Percentiles rank a stretch among this genome's conserved stretches.
These are phyloP conservation scores for Phytopythium cucurbitacearum DNA, from an alignment of 352 stramenopile species.

Conservation along the genomic window DNA sequence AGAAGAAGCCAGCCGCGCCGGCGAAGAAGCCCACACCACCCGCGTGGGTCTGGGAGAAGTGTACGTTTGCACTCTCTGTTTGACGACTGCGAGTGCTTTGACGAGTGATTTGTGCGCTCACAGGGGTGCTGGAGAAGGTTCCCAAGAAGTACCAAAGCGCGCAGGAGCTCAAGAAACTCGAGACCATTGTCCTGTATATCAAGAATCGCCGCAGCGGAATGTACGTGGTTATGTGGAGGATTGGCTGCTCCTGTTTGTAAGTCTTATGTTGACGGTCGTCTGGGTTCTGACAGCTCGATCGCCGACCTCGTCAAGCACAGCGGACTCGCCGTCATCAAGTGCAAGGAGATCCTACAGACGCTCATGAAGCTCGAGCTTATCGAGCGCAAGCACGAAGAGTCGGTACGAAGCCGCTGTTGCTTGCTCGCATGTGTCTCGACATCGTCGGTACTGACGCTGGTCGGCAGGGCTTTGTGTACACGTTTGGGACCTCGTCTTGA, in stretches of 20 bases:
- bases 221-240: slow-evolving; percentile 29
- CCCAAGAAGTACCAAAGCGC: slow-evolving; percentile 81
- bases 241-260: neutral
- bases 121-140: slow-evolving; percentile 74
- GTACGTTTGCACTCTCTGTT: slow-evolving; percentile 20
- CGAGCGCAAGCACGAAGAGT: slow-evolving; percentile 65
- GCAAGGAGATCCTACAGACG: slow-evolving; percentile 86
- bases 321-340: slow-evolving; percentile 71
- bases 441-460: slow-evolving; percentile 2
- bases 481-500: slow-evolving; percentile 33
- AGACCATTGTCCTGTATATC: slow-evolving; percentile 84
- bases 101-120: neutral
- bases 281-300: slow-evolving; percentile 45
- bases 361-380: slow-evolving; percentile 84
- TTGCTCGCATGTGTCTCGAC: neutral
- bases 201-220: slow-evolving; percentile 78
- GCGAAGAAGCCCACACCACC: slow-evolving; percentile 24
- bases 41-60: slow-evolving; percentile 78
- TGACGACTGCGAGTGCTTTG: neutral
- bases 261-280: neutral
- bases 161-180: slow-evolving; percentile 77
- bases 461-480: slow-evolving; percentile 68
- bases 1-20: slow-evolving; percentile 17
- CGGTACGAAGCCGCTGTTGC: slow-evolving; percentile 25
- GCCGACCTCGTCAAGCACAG: slow-evolving; percentile 81